A percentile compares a stretch with the other conserved stretches of the same genome.
These are phyloP conservation scores for Apocynum venetum DNA, from an alignment of 257 asterid genomes.

Conservation along the genomic window DNA sequence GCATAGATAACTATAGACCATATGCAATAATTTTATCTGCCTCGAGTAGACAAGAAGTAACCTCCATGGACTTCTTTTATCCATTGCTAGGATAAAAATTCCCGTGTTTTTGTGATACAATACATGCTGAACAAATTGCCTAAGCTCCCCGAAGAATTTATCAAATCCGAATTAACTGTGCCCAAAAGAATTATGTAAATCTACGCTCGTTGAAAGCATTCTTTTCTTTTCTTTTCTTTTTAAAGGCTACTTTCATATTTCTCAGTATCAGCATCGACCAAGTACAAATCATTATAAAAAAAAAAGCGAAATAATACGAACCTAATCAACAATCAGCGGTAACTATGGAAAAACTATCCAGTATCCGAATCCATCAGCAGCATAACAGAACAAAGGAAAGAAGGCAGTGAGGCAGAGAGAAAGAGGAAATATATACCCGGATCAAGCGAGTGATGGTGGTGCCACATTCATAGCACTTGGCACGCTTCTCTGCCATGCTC, in stretches of 20 bases:
- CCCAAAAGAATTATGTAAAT: neutral
- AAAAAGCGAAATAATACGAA: neutral
- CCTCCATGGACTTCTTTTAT: neutral
- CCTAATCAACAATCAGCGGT: neutral
- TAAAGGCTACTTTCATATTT: too few species aligned
- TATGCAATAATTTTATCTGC: neutral
- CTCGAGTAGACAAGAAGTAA: neutral
- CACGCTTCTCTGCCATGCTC: conserved; percentile 69
- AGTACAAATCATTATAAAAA: neutral
- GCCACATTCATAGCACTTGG: conserved; percentile 80
- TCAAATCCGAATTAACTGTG: neutral
- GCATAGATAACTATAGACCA: neutral
- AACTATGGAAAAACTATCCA: neutral
- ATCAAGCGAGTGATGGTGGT: conserved; percentile 66
- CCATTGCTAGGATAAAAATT: neutral
- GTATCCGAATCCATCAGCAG: too few species aligned
- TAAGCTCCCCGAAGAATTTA: neutral
- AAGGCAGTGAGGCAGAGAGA: neutral
- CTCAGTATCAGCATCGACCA: neutral
- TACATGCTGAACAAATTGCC: neutral
- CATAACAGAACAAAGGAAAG: neutral
- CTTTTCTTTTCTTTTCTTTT: too few species aligned
- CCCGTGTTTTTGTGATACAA: neutral
- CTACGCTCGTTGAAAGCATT: neutral
- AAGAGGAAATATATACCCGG: conserved; percentile 42